Conservation (phyloP, 345 rosid genomes). For the Melastoma malabathricum region DNA sequence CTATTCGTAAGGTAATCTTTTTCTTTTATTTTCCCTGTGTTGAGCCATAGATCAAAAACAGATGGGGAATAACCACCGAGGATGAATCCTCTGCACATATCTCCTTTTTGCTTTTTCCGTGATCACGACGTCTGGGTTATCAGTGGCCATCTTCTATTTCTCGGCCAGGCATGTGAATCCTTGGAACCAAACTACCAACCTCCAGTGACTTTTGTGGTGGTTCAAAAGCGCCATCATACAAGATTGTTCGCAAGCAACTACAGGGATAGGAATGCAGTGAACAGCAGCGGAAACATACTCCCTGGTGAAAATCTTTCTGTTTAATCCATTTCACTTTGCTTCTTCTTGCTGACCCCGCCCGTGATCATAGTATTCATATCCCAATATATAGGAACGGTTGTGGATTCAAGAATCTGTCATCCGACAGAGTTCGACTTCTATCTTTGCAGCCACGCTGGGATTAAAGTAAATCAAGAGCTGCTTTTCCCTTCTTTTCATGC, state of each 20-base stretch:
- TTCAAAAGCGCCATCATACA: conserved; percentile 95
- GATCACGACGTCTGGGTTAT: too few relatives aligned
- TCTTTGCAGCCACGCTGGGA: conserved; percentile 92
- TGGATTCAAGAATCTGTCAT: conserved; percentile 88
- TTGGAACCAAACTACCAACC: conserved; percentile 93
- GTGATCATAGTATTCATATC: too few relatives aligned
- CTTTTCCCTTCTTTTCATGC: too few relatives aligned
- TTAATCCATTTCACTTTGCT: neutral
- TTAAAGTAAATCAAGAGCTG: conserved; percentile 38
- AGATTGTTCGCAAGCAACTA: conserved; percentile 80
- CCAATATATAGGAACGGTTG: conserved; percentile 72
- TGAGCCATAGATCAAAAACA: too few relatives aligned
- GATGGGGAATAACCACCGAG: too few relatives aligned
- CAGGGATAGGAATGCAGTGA: conserved; percentile 44
- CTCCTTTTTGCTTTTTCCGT: too few relatives aligned
- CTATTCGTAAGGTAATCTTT: conserved; percentile 61
- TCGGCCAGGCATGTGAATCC: conserved; percentile 65
- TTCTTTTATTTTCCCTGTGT: too few relatives aligned
- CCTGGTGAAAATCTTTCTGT: conserved; percentile 47
- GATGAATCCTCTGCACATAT: too few relatives aligned
- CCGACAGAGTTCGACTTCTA: conserved; percentile 91
- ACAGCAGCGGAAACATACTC: conserved; percentile 74
- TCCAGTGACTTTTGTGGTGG: conserved; percentile 89
- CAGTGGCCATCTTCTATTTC: too few relatives aligned
- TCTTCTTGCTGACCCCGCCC: neutral